Base-by-base conservation (phyloP, 2,329 filamentous ascomycete species). In the Claviceps cyperi region DNA sequence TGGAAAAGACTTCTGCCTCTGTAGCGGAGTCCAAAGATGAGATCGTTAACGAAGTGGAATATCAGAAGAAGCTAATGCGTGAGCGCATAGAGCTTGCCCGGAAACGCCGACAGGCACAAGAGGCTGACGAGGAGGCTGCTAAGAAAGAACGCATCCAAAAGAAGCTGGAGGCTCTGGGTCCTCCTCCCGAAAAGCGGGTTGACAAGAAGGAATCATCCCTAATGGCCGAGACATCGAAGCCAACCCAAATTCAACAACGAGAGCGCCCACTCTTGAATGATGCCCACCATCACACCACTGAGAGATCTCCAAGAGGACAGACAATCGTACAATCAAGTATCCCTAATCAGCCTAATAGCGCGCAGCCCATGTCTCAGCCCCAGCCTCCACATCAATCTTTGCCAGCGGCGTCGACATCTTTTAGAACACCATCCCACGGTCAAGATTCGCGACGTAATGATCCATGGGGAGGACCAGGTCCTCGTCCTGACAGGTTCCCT, bases 21-120 rank as follows among this genome's bases (percentile, higher is more conserved):
- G 60, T 45, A 28, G 43, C 64, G 9, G 60, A 59, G 17, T 39
- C 49, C 9, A 56, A 62, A 51, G 62, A 61, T 21, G 61, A 62
- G 22, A 60, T 63, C 2, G 74, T 77, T 46, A 72, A 79, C 39
- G 80, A 84, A 51, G 74, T 74, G 55, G 80, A 72, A 63, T 77
- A 69, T 59, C 84, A 78, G 67, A 84, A 71, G 74, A 85, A 74
- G 66, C 76, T 86, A 21, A 89, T 90, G 84, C 75, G 75, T 38
- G 81, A 86, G 58, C 78, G 78, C 39, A 74, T 81, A 6, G 83
- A 89, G 58, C 69, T 80, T 48, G 84, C 83, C 19, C 80, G 82
- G 59, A 81, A 84, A 59, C 75, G 83, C 51, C 73, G 79, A 46
- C 69, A 79, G 52, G 83, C 85, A 51, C 77, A 88, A 62, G 81